Evolutionary conservation across 2,329 filamentous ascomycete species (phyloP).

Genomic region (Grosmannia huntii): DNA sequence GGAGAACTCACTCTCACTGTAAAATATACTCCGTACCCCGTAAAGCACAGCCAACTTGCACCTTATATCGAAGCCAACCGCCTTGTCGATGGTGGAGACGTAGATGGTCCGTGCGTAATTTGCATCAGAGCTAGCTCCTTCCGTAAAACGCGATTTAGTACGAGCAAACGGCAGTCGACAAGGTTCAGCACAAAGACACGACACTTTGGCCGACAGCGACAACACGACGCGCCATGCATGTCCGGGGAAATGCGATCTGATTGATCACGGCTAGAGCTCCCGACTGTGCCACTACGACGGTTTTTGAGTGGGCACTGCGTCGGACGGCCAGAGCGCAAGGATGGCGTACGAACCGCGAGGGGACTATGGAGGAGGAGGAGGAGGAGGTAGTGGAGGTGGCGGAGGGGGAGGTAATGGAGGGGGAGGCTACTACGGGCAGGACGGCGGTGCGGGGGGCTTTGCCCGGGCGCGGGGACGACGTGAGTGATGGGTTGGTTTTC

Average conservation of each 20-base stretch:
- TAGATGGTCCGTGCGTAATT: background rate
- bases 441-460: conserved; percentile 6
- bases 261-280: background rate
- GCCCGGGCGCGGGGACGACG: conserved; percentile 12
- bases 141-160: too few relatives aligned
- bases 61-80: too few relatives aligned
- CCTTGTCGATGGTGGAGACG: too few relatives aligned
- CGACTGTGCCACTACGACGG: background rate
- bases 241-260: background rate
- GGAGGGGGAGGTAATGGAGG: conserved; percentile 6
- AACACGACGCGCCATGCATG: background rate
- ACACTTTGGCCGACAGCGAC: background rate
- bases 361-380: conserved; percentile 9
- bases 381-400: conserved; percentile 7
- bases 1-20: too few relatives aligned
- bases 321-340: conserved; percentile 5
- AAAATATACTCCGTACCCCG: too few relatives aligned
- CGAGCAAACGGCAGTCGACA: too few relatives aligned
- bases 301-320: background rate
- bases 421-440: conserved; percentile 2
- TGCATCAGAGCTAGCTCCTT: background rate
- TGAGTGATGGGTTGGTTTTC: conserved; percentile 9
- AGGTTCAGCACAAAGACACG: too few relatives aligned
- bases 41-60: too few relatives aligned
- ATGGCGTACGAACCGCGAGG: conserved; percentile 15